phyloP scores from a whole-genome alignment of 345 rosid species.

The Physaria fendleri region DNA sequence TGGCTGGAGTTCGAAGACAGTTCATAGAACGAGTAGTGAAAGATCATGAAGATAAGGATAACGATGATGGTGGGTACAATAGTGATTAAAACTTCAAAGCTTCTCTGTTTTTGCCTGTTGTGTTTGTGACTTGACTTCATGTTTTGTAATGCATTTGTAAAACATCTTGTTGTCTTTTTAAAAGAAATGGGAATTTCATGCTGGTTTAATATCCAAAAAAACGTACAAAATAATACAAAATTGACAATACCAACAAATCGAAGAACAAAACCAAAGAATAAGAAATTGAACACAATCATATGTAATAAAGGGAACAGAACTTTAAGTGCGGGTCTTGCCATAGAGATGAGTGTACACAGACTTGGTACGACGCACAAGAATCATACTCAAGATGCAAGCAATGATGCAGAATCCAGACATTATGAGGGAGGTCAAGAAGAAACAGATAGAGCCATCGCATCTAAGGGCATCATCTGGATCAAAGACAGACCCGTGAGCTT shows the following conservation, averaged over 20 bases:
- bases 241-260: constrained; percentile 10
- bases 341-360: constrained; percentile 70
- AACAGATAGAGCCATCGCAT: constrained; percentile 83
- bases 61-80: constrained; percentile 59
- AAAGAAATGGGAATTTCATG: neutral
- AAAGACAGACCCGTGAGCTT: constrained; percentile 40
- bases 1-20: constrained; percentile 75
- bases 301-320: neutral
- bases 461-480: constrained; percentile 44
- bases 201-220: neutral
- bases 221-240: constrained; percentile 14
- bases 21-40: constrained; percentile 79
- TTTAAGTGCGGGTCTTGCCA: constrained; percentile 53
- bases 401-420: constrained; percentile 88
- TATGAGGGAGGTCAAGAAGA: constrained; percentile 83
- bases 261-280: constrained; percentile 26
- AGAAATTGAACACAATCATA: constrained; percentile 15
- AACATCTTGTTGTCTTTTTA: neutral
- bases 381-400: constrained; percentile 67
- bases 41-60: constrained; percentile 61
- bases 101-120: constrained; percentile 8
- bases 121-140: constrained; percentile 2
- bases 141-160: constrained; percentile 6
- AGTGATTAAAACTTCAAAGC: constrained; percentile 53
- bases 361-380: constrained; percentile 88